Percentiles rank a stretch among this genome's conserved stretches.
Conservation (phyloP, 2,329 filamentous ascomycete genomes). For the Dichotomopilus funicola region DNA sequence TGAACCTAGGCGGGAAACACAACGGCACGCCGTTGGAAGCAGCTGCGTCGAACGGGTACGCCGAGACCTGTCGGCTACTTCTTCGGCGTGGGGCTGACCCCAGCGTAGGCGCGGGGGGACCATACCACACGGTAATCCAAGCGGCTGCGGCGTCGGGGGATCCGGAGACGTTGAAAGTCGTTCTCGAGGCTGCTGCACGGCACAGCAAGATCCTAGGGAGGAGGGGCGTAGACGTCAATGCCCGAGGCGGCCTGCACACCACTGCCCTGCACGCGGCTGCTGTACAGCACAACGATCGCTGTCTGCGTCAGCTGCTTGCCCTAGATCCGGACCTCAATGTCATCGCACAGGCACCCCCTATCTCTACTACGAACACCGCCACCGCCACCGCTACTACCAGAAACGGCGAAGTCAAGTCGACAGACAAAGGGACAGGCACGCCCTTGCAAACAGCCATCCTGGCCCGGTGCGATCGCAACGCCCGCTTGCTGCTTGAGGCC, state of each 20-base stretch:
- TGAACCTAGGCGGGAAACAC: not conserved
- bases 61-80: not conserved
- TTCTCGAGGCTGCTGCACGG: not conserved
- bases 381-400: too few relatives aligned
- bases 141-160: not conserved
- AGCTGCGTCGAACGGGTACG: not conserved
- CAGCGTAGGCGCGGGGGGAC: not conserved
- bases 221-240: not conserved
- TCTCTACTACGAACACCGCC: too few relatives aligned
- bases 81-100: not conserved
- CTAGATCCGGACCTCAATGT: not conserved
- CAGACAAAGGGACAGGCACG: not conserved
- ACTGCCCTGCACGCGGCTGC: not conserved
- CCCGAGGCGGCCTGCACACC: not conserved
- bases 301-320: not conserved
- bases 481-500: not conserved
- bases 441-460: not conserved
- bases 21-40: not conserved
- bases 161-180: not conserved
- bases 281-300: not conserved
- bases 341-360: not conserved
- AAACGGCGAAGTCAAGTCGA: too few relatives aligned
- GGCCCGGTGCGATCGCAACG: not conserved
- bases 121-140: not conserved
- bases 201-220: too few relatives aligned